phyloP scores from a whole-genome alignment of 129 eudicot genomes.

The Gnaphalium uliginosum region DNA sequence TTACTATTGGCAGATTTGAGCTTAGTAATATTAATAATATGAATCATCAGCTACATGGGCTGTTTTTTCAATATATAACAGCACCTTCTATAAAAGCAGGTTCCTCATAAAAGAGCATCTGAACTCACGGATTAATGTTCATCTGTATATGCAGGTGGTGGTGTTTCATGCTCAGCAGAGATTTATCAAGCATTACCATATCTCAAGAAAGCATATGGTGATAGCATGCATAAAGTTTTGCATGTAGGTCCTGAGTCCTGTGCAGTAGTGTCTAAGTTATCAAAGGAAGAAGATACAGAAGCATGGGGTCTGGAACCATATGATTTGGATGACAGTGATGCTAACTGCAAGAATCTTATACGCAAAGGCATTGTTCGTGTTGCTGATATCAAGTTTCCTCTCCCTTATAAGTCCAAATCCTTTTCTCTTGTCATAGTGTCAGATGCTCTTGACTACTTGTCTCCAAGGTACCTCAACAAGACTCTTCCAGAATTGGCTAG shows the following conservation, averaged over 20 bases:
- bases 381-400: slow-evolving; percentile 84
- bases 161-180: slow-evolving; percentile 71
- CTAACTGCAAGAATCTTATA: slow-evolving; percentile 67
- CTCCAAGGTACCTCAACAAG: slow-evolving; percentile 89
- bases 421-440: slow-evolving; percentile 89
- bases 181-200: slow-evolving; percentile 60
- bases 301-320: slow-evolving; percentile 97
- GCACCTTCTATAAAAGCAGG: not conserved
- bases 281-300: slow-evolving; percentile 89
- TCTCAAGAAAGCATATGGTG: slow-evolving; percentile 81
- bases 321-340: slow-evolving; percentile 86
- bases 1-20: not conserved
- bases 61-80: not conserved
- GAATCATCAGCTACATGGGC: not conserved
- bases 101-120: not conserved
- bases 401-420: slow-evolving; percentile 76
- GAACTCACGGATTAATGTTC: not conserved
- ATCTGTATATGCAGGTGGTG: slow-evolving; percentile 54
- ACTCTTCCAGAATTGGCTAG: slow-evolving; percentile 86
- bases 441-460: slow-evolving; percentile 87
- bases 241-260: slow-evolving; percentile 94
- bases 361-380: slow-evolving; percentile 81
- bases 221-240: slow-evolving; percentile 76
- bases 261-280: slow-evolving; percentile 66
- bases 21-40: not conserved